A percentile compares a stretch with the other conserved stretches of the same genome.
phyloP scores from a whole-genome alignment of 2,329 filamentous ascomycete species.

The Alternaria brassicae region DNA sequence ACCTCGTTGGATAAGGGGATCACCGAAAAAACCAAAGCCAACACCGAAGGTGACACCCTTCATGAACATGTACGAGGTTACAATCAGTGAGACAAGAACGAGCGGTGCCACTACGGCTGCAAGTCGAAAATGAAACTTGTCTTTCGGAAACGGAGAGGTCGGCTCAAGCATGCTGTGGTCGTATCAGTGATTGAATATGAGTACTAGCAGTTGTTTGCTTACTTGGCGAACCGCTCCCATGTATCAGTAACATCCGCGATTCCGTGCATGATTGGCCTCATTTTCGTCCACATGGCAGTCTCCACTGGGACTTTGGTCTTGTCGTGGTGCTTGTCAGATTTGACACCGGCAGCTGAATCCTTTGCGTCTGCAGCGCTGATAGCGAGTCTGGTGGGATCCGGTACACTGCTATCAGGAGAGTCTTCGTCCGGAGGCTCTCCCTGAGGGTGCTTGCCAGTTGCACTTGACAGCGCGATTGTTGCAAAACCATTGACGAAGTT shows the following conservation, averaged over 20 bases:
- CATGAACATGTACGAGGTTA: conserved; percentile 59
- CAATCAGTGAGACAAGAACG: conserved; percentile 53
- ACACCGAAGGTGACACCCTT: conserved; percentile 71
- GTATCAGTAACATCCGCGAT: conserved; percentile 66
- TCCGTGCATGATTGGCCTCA: conserved; percentile 74
- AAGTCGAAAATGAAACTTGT: conserved; percentile 55
- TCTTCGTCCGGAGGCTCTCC: conserved; percentile 60
- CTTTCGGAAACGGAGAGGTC: conserved; percentile 56
- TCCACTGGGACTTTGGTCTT: conserved; percentile 82
- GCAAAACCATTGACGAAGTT: conserved; percentile 80
- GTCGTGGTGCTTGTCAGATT: conserved; percentile 64
- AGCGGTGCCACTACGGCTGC: conserved; percentile 56
- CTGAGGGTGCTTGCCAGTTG: conserved; percentile 77
- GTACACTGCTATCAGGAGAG: conserved; percentile 60
- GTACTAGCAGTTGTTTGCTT: conserved; percentile 24
- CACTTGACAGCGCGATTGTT: conserved; percentile 74
- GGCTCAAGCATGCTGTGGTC: conserved; percentile 53
- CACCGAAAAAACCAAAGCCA: conserved; percentile 82
- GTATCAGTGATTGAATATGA: conserved; percentile 6
- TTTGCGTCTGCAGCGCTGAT: conserved; percentile 62
- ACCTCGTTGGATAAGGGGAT: conserved; percentile 71
- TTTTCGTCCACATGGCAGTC: conserved; percentile 77
- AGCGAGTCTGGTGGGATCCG: conserved; percentile 67
- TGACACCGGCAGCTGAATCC: conserved; percentile 59
- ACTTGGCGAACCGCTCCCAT: conserved; percentile 70